These are phyloP conservation scores for Exophiala viscosa DNA, from an alignment of 2,329 filamentous ascomycete genomes.

Conservation along the genomic window DNA sequence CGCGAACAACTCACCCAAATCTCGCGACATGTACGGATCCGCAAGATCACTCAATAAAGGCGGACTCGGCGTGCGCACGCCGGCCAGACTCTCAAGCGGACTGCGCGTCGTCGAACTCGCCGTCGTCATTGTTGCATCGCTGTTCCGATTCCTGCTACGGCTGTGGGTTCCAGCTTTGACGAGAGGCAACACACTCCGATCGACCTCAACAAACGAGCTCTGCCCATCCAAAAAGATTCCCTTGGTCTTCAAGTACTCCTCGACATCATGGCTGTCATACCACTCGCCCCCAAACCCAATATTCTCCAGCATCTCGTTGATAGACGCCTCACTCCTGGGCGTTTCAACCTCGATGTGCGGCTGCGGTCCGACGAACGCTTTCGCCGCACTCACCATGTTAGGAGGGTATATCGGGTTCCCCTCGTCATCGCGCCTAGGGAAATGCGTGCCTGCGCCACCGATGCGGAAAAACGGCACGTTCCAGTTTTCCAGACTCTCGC, in stretches of 20 bases:
- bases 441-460: constrained; percentile 67
- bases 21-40: constrained; percentile 9
- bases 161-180: constrained; percentile 6
- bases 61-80: constrained; percentile 16
- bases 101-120: constrained; percentile 8
- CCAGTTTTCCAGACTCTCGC: constrained; percentile 57
- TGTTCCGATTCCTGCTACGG: neutral
- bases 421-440: constrained; percentile 39
- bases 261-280: constrained; percentile 72
- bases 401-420: constrained; percentile 37
- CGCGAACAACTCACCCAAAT: constrained; percentile 9
- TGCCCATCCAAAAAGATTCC: constrained; percentile 33
- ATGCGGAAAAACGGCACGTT: constrained; percentile 61
- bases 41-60: neutral
- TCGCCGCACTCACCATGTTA: constrained; percentile 28
- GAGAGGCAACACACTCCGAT: constrained; percentile 9
- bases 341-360: constrained; percentile 24
- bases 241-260: constrained; percentile 61
- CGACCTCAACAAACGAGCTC: constrained; percentile 30
- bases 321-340: constrained; percentile 27
- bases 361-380: constrained; percentile 19
- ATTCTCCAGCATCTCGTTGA: constrained; percentile 37
- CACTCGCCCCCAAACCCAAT: constrained; percentile 69
- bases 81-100: constrained; percentile 7
- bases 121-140: neutral